Evolutionary conservation across 1,284 basidiomycete species (phyloP).

Genomic region (Ceratobasidium sp.): DNA sequence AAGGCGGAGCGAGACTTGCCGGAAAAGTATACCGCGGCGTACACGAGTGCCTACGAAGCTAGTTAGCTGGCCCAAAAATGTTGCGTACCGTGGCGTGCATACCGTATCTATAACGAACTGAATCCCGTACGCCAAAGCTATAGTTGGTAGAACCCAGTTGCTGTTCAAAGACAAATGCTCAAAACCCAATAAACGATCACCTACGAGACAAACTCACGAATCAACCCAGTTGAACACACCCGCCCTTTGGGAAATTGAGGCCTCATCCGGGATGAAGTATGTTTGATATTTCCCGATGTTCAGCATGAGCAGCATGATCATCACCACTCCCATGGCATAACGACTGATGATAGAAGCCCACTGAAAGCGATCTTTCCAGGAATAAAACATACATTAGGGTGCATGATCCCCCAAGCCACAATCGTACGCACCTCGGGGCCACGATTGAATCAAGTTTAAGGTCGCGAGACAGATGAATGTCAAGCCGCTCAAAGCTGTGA

Average conservation of each 20-base stretch:
- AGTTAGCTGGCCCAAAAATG: neutral
- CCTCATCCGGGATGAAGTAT: neutral
- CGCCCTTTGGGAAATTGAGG: neutral
- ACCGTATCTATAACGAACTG: constrained; percentile 29
- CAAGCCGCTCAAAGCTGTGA: constrained; percentile 3
- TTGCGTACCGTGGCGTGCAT: neutral
- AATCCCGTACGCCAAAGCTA: constrained; percentile 18
- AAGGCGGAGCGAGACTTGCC: too few species aligned
- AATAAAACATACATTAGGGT: neutral
- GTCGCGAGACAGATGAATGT: constrained; percentile 8
- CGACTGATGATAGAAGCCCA: constrained; percentile 26
- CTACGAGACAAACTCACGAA: constrained; percentile 2
- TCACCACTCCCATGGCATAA: constrained; percentile 11
- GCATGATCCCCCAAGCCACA: neutral
- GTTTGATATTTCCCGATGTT: constrained; percentile 29
- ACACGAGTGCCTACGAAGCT: neutral
- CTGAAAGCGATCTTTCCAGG: constrained; percentile 23
- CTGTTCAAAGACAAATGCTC: neutral
- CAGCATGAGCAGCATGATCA: constrained; percentile 7
- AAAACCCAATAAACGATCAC: neutral
- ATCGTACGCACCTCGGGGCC: constrained; percentile 5
- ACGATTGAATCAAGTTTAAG: constrained; percentile 9
- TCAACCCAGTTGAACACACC: constrained; percentile 22
- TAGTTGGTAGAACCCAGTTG: constrained; percentile 35
- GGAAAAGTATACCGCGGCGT: neutral